Conservation (phyloP, 768 basidiomycete species). For the Suillus occidentalis region DNA sequence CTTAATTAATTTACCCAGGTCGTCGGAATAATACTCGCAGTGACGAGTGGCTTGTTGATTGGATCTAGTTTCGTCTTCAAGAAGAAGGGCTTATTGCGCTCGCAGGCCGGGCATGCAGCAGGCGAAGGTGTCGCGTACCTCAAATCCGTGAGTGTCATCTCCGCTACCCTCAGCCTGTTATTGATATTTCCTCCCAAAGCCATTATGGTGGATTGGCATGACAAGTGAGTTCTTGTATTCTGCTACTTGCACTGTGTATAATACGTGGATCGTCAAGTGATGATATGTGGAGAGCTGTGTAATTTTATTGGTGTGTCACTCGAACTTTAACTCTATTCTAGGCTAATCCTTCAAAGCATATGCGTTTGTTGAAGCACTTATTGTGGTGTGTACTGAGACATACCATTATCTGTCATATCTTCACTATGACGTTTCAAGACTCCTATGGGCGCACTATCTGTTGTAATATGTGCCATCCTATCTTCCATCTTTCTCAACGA, state of each 20-base stretch:
- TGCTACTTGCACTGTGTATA: too few species aligned
- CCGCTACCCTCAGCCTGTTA: background rate
- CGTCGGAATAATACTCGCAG: constrained; percentile 75
- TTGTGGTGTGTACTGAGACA: constrained; percentile 63
- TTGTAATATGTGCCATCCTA: constrained; percentile 91
- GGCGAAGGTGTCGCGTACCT: constrained; percentile 93
- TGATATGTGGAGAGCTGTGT: constrained; percentile 89
- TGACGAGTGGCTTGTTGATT: constrained; percentile 83
- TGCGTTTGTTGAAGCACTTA: constrained; percentile 88
- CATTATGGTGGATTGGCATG: constrained; percentile 96
- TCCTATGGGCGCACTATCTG: constrained; percentile 93
- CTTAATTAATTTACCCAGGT: constrained; percentile 40
- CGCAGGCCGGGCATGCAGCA: constrained; percentile 75
- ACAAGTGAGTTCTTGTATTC: constrained; percentile 50
- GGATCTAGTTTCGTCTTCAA: constrained; percentile 96
- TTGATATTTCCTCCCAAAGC: constrained; percentile 38
- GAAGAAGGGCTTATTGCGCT: constrained; percentile 87
- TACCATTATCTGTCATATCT: constrained; percentile 4
- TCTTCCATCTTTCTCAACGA: constrained; percentile 94
- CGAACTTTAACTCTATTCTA: constrained; percentile 7
- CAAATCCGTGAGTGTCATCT: constrained; percentile 67
- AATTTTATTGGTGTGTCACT: constrained; percentile 72
- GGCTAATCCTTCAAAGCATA: constrained; percentile 51
- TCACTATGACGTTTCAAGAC: constrained; percentile 47
- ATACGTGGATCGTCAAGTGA: constrained; percentile 48